These are phyloP conservation scores for Arbutus unedo DNA, from an alignment of 148 eudicot species.

Conservation along the genomic window DNA sequence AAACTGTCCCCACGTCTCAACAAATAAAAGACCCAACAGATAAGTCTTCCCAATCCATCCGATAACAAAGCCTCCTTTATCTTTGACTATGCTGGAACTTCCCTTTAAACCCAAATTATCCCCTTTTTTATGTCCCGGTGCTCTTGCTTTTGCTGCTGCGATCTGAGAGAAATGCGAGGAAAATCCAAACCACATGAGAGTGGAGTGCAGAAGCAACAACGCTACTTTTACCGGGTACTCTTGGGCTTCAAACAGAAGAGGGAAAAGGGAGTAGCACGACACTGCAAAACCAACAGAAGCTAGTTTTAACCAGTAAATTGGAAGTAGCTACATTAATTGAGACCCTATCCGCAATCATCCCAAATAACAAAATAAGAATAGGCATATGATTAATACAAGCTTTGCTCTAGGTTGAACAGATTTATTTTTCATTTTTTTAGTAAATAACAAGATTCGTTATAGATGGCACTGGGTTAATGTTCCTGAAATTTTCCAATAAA, in stretches of 20 bases:
- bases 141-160: constrained; percentile 21
- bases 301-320: constrained; percentile 5
- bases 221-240: constrained; percentile 86
- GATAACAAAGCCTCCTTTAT: constrained; percentile 27
- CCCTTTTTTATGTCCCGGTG: constrained; percentile 18
- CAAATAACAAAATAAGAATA: neutral
- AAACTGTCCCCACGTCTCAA: constrained; percentile 82
- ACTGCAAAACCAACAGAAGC: constrained; percentile 44
- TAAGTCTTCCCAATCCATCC: constrained; percentile 63
- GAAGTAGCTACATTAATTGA: neutral
- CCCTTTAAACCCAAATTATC: constrained; percentile 18
- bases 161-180: constrained; percentile 42
- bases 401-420: neutral
- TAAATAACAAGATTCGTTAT: neutral
- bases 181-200: constrained; percentile 64
- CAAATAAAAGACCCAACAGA: constrained; percentile 58
- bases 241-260: constrained; percentile 81
- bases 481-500: neutral
- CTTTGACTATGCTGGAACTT: constrained; percentile 8
- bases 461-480: neutral
- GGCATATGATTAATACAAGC: neutral
- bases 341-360: neutral
- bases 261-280: constrained; percentile 88
- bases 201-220: constrained; percentile 50
- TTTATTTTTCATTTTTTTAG: neutral